Evolutionary conservation across 768 basidiomycete genomes (phyloP).

Genomic region (Suillus sp.): DNA sequence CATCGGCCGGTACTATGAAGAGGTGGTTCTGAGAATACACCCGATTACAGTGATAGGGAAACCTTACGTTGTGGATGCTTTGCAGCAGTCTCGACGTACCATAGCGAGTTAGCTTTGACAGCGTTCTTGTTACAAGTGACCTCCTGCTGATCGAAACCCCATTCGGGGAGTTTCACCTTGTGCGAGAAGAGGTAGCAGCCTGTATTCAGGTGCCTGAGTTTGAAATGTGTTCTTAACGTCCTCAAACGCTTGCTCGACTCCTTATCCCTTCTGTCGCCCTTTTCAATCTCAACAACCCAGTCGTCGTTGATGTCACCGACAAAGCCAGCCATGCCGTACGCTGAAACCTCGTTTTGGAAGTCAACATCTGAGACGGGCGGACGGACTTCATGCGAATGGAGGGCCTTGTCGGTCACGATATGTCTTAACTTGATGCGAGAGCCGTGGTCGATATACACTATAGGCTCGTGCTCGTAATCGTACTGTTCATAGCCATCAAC

Average conservation of each 20-base stretch:
- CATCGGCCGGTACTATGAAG: slow-evolving; percentile 62
- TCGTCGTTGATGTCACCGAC: slow-evolving; percentile 92
- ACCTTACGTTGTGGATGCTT: slow-evolving; percentile 69
- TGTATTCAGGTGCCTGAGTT: slow-evolving; percentile 79
- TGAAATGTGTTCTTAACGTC: slow-evolving; percentile 81
- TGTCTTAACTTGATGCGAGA: slow-evolving; percentile 83
- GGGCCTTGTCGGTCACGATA: slow-evolving; percentile 73
- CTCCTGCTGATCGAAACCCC: slow-evolving; percentile 98
- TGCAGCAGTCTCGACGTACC: slow-evolving; percentile 86
- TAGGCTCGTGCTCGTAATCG: slow-evolving; percentile 53
- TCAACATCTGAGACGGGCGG: slow-evolving; percentile 97
- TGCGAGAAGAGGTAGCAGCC: slow-evolving; percentile 98
- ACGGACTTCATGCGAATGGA: slow-evolving; percentile 94
- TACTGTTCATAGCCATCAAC: slow-evolving; percentile 40
- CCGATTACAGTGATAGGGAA: slow-evolving; percentile 9
- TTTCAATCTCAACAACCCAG: slow-evolving; percentile 85
- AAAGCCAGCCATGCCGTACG: slow-evolving; percentile 86
- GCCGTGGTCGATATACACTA: slow-evolving; percentile 65
- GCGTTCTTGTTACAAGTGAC: slow-evolving; percentile 99
- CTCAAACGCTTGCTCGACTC: slow-evolving; percentile 71
- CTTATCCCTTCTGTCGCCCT: slow-evolving; percentile 61
- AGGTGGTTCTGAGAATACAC: neutral
- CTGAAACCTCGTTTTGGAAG: slow-evolving; percentile 98
- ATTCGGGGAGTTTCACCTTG: slow-evolving; percentile 96
- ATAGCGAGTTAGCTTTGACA: slow-evolving; percentile 82